Conservation (phyloP, 768 basidiomycete genomes). For the Suillus ampliporus region DNA sequence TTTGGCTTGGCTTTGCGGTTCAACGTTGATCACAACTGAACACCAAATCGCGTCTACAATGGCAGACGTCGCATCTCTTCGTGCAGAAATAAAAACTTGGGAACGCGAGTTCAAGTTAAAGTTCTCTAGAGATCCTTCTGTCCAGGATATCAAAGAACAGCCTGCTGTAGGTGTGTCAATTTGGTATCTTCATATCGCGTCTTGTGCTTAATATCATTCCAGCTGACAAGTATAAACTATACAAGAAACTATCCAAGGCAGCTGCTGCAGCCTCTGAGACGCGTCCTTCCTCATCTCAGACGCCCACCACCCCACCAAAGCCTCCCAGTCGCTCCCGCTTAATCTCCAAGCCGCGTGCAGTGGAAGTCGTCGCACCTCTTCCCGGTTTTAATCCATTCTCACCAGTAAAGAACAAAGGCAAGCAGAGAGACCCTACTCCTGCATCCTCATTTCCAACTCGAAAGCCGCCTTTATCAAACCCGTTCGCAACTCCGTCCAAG, state of each 20-base stretch:
- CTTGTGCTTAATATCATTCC: slow-evolving; percentile 23
- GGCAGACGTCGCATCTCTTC: slow-evolving; percentile 42
- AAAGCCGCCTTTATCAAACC: slow-evolving; percentile 39
- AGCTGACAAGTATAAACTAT: slow-evolving; percentile 84
- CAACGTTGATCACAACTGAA: no score
- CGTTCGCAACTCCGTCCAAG: slow-evolving; percentile 51
- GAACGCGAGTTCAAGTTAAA: slow-evolving; percentile 67
- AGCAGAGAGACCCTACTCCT: slow-evolving; percentile 38
- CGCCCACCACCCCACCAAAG: slow-evolving; percentile 40
- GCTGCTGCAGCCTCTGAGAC: slow-evolving; percentile 40
- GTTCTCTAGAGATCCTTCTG: slow-evolving; percentile 62
- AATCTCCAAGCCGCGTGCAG: slow-evolving; percentile 55
- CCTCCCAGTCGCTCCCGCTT: slow-evolving; percentile 34
- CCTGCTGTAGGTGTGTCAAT: slow-evolving; percentile 63
- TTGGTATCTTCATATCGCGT: slow-evolving; percentile 8
- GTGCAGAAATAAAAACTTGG: slow-evolving; percentile 78
- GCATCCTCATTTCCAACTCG: slow-evolving; percentile 25
- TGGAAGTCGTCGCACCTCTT: slow-evolving; percentile 57
- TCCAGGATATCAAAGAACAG: slow-evolving; percentile 72
- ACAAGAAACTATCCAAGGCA: slow-evolving; percentile 74
- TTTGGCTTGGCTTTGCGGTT: not conserved
- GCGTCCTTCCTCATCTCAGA: slow-evolving; percentile 20
- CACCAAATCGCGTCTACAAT: no score
- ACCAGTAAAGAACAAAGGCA: slow-evolving; percentile 69
- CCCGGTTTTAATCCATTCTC: slow-evolving; percentile 79